Evolutionary conservation across 768 basidiomycete genomes (phyloP).

Genomic region (Leccinum variicolor): DNA sequence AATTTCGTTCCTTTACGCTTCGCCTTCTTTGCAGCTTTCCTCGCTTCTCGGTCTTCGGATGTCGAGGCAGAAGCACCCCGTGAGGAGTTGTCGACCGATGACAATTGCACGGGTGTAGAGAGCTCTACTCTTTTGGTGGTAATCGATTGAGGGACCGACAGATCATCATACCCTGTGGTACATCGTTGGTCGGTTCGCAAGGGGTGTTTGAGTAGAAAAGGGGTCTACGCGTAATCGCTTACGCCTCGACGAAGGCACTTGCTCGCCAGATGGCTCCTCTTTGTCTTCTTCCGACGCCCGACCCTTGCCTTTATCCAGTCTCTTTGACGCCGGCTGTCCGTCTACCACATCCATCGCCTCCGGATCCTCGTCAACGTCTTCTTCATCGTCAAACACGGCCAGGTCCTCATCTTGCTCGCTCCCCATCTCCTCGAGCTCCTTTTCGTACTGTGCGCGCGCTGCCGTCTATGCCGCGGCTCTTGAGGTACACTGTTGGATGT

Average conservation of each 20-base stretch:
- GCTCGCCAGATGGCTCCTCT: conserved; percentile 3
- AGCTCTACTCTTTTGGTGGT: conserved; percentile 11
- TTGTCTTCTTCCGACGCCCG: conserved; percentile 32
- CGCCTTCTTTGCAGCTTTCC: conserved; percentile 33
- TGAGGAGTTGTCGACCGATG: conserved; percentile 6
- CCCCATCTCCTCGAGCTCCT: too few species aligned
- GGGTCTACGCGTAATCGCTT: conserved; percentile 57
- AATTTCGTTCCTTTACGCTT: conserved; percentile 32
- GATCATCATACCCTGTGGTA: conserved; percentile 31
- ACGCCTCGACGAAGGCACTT: conserved; percentile 35
- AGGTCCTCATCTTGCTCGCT: conserved; percentile 47
- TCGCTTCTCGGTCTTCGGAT: conserved; percentile 22
- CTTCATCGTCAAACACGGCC: conserved; percentile 34
- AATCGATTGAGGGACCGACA: neutral
- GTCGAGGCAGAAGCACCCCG: conserved; percentile 21
- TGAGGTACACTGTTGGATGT: conserved; percentile 64
- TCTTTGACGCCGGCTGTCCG: neutral
- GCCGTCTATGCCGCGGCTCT: conserved; percentile 71
- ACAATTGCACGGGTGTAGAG: neutral
- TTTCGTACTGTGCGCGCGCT: too few species aligned
- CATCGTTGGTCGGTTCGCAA: neutral
- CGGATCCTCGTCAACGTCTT: conserved; percentile 4
- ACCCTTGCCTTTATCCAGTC: conserved; percentile 34
- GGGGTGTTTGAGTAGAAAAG: conserved; percentile 49
- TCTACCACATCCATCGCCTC: conserved; percentile 9